Evolutionary conservation across 768 basidiomycete species (phyloP).

Genomic region (Serendipita indica): DNA sequence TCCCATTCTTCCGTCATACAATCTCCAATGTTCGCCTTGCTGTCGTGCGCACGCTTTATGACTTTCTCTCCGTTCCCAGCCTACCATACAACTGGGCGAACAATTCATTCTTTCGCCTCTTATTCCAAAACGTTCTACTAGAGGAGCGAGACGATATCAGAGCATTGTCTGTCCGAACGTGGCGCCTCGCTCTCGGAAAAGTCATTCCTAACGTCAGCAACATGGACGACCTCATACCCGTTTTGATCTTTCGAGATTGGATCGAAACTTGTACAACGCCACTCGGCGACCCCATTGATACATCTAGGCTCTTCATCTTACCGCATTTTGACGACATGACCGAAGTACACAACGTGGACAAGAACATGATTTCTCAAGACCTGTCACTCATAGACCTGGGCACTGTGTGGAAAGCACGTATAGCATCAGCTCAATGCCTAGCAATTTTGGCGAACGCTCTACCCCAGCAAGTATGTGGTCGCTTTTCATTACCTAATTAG

Average conservation of each 20-base stretch:
- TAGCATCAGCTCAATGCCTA: constrained; percentile 64
- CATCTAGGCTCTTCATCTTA: constrained; percentile 51
- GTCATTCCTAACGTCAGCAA: neutral
- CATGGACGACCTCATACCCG: constrained; percentile 7
- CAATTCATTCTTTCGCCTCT: constrained; percentile 57
- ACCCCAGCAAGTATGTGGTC: constrained; percentile 39
- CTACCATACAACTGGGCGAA: constrained; percentile 72
- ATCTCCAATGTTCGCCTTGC: constrained; percentile 86
- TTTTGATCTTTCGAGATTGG: constrained; percentile 39
- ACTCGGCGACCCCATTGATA: constrained; percentile 62
- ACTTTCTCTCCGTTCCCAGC: constrained; percentile 66
- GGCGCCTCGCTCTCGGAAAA: constrained; percentile 49
- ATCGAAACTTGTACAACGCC: constrained; percentile 82
- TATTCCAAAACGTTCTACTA: constrained; percentile 87
- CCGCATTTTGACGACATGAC: constrained; percentile 33
- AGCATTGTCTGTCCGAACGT: constrained; percentile 51
- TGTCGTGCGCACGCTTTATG: constrained; percentile 75
- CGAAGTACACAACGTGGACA: constrained; percentile 79
- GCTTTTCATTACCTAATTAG: neutral
- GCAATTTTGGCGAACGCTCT: constrained; percentile 54
- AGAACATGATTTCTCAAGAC: constrained; percentile 86
- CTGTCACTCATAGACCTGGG: constrained; percentile 66
- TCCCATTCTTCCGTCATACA: constrained; percentile 95
- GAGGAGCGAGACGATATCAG: constrained; percentile 84
- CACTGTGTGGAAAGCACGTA: constrained; percentile 58